A percentile compares a stretch with the other conserved stretches of the same genome.
Evolutionary conservation across 2,329 filamentous ascomycete species (phyloP).

Genomic region (Cytospora leucostoma): DNA sequence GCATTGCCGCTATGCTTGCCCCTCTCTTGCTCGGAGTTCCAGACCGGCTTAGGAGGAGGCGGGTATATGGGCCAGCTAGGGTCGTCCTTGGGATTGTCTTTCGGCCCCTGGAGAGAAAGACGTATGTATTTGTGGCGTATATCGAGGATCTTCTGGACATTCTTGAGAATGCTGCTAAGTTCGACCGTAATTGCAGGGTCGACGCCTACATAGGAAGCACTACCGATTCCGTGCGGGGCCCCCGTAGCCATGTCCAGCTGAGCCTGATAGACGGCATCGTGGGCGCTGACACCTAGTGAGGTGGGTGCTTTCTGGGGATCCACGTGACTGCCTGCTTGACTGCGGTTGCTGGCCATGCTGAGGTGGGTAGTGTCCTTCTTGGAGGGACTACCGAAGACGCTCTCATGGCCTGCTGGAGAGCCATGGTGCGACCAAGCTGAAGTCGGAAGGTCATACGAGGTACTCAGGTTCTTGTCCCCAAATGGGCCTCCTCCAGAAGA

Average conservation of each 20-base stretch:
- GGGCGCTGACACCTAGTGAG: conserved; percentile 20
- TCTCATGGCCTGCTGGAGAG: conserved; percentile 21
- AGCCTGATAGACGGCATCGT: conserved; percentile 33
- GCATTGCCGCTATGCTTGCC: conserved; percentile 35
- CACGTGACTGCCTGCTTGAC: conserved; percentile 24
- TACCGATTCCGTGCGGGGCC: conserved; percentile 62
- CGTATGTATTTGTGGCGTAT: conserved; percentile 85
- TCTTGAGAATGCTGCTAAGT: conserved; percentile 81
- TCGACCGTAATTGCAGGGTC: conserved; percentile 83
- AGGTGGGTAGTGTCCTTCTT: conserved; percentile 27
- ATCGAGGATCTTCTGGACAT: conserved; percentile 87
- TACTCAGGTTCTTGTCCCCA: conserved; percentile 20
- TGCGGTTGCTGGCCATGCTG: conserved; percentile 24
- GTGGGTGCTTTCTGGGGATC: conserved; percentile 18
- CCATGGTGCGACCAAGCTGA: conserved; percentile 25
- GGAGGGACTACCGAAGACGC: conserved; percentile 24
- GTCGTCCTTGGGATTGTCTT: conserved; percentile 86
- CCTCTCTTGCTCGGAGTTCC: conserved; percentile 61
- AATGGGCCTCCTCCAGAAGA: conserved; percentile 24
- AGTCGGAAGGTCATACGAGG: conserved; percentile 17
- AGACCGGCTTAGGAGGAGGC: conserved; percentile 85
- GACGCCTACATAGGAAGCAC: conserved; percentile 67
- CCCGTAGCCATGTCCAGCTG: conserved; percentile 27
- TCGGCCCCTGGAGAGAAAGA: conserved; percentile 77
- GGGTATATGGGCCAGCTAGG: conserved; percentile 87